These are phyloP conservation scores for Plenodomus lindquistii DNA, from an alignment of 2,329 filamentous ascomycete genomes.

Conservation along the genomic window DNA sequence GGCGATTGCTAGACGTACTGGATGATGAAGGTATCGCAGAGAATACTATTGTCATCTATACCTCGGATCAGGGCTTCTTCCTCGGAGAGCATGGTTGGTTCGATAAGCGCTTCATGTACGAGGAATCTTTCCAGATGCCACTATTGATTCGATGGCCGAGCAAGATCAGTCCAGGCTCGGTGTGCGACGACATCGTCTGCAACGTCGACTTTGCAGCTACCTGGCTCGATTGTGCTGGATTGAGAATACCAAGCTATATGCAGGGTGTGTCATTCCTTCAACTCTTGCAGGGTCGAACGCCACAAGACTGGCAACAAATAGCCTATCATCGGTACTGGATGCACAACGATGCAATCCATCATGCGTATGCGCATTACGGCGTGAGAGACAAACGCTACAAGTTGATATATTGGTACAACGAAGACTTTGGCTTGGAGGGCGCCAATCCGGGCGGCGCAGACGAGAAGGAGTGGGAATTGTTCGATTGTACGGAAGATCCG, in stretches of 20 bases:
- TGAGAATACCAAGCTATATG: conserved; percentile 55
- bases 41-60: conserved; percentile 59
- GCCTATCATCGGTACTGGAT: conserved; percentile 63
- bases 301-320: conserved; percentile 54
- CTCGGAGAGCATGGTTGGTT: conserved; percentile 63
- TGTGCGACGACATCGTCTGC: conserved; percentile 55
- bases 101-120: conserved; percentile 63
- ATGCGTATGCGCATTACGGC: conserved; percentile 58
- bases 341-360: conserved; percentile 56
- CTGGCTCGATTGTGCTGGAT: conserved; percentile 52
- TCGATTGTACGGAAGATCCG: conserved; percentile 57
- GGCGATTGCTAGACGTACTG: conserved; percentile 54
- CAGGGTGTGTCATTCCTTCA: conserved; percentile 53
- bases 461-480: conserved; percentile 58
- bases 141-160: conserved; percentile 55
- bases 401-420: conserved; percentile 62
- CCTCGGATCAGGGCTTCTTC: conserved; percentile 61
- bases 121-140: conserved; percentile 62
- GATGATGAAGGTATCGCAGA: conserved; percentile 49
- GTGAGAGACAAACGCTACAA: conserved; percentile 58
- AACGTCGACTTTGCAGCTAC: conserved; percentile 61
- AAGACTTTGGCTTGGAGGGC: conserved; percentile 52
- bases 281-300: conserved; percentile 46
- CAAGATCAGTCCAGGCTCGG: conserved; percentile 45
- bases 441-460: conserved; percentile 48